Evolutionary conservation across 345 rosid genomes (phyloP), one percentile per base, ranked within the genome.

Genomic region (Eucalyptus decipiens): DNA sequence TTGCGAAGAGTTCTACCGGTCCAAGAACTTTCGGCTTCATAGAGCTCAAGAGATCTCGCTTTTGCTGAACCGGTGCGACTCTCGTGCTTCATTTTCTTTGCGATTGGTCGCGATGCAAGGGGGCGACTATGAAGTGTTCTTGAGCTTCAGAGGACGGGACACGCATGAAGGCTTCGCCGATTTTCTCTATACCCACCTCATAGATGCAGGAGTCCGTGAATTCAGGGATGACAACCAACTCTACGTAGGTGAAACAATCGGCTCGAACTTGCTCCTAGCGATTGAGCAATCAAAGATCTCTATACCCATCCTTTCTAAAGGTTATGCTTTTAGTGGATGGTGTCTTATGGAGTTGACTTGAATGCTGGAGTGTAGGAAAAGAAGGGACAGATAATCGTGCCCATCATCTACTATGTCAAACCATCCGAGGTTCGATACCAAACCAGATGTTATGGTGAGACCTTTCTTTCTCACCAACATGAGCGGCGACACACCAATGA

Each of bases 161-260:
- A 56, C 12, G 14, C 6, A 1, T 4, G 1, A 0, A 10, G 2
- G 0, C 30, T 56, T 56, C 62, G 0, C 14, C 6, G 30, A 56
- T 56, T 24, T 4, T 56, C 62, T 56, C 14, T 56, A 56, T 24
- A 9, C 28, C 62, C 2, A 9, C 11, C 62, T 56, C 30, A 0
- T 1, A 23, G 13, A 23, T 24, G 13, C 0, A 8, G 62, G 14
- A 58, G 65, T 58, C n/a, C 65, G 6, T 56, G 11, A 2, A 56
- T 56, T 23, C 6, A 56, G 1, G 5, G 62, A 56, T 10, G 2
- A 23, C 13, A 6, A 4, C 11, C 1, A 56, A 23, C 13, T 23
- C 30, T 4, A 1, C 30, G 0, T 9, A 5, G 14, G 30, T 24
- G 65, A 58, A 58, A 5, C 2, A 14, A 9, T 24, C n/a, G 6